Conservation (phyloP, 306 rosid genomes). For the Trichosanthes cucumerina region DNA sequence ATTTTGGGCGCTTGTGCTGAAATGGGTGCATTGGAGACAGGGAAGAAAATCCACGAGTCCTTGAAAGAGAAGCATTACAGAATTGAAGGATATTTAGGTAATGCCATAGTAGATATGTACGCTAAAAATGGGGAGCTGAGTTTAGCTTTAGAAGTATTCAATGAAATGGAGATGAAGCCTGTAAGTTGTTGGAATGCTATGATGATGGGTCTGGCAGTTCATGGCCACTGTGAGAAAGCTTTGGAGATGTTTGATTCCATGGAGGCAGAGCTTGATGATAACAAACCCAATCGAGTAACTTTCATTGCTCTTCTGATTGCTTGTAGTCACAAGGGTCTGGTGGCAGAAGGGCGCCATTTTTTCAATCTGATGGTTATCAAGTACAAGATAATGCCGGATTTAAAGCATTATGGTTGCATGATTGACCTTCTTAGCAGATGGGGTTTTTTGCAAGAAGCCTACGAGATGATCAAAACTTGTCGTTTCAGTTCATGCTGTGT, state of each 20-base stretch:
- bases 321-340: slow-evolving; percentile 63
- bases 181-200: slow-evolving; percentile 64
- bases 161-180: slow-evolving; percentile 40
- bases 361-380: slow-evolving; percentile 33
- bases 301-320: slow-evolving; percentile 55
- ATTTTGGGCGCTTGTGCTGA: slow-evolving; percentile 56
- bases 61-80: slow-evolving; percentile 24
- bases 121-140: slow-evolving; percentile 56
- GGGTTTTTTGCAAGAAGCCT: slow-evolving; percentile 50
- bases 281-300: slow-evolving; percentile 44
- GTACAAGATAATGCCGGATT: slow-evolving; percentile 36
- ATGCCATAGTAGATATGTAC: slow-evolving; percentile 50
- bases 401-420: slow-evolving; percentile 65
- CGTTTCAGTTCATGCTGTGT: slow-evolving; percentile 23
- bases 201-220: slow-evolving; percentile 63
- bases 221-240: slow-evolving; percentile 45
- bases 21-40: slow-evolving; percentile 37
- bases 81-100: slow-evolving; percentile 57
- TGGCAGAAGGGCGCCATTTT: slow-evolving; percentile 49
- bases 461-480: slow-evolving; percentile 25
- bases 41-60: slow-evolving; percentile 34
- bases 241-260: slow-evolving; percentile 34
- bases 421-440: slow-evolving; percentile 57
- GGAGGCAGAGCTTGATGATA: slow-evolving; percentile 29
- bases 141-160: slow-evolving; percentile 47